Base-by-base conservation (phyloP, 106 monocot genomes). In the Dioscorea zingiberensis region DNA sequence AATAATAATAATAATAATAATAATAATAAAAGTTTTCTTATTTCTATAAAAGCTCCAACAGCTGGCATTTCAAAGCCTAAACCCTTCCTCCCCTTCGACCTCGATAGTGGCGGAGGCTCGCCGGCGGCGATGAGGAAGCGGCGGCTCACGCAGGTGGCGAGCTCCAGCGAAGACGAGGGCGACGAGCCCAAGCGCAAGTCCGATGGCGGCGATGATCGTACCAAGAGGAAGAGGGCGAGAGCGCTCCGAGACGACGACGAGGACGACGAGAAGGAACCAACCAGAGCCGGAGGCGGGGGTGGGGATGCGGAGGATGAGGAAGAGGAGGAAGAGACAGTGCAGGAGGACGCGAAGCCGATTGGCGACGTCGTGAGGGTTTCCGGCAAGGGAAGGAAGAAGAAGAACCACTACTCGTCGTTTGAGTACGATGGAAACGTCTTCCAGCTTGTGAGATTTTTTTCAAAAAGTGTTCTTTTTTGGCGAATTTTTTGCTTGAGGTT, bases 341-440 rank as follows among this genome's bases (percentile, higher is more conserved):
- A 69, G 44, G 78, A 77, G 51, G 80, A 82, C 24, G 82, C 95
- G 24, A 72, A 72, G 64, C 80, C 85, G 19, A 48, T 88, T 13
- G 95, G 95, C 14, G 85, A 81, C 1, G 67, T 68, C 13, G 11
- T 91, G 21, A 85, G 59, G 74, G 74, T 88, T 44, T 80, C 83
- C 1, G 95, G 95, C 10, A 91, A 81, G 60, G 95, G 95, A 26
- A 78, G 64, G 79, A 76, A 67, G 78, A 78, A 62, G 85, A 91
- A 85, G 76, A 83, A 67, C 28, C 88, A 97, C 70, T 91, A 78
- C 55, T 13, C 63, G 2, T 83, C 91, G 13, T 97, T 97, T 57
- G 95, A 97, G 77, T 77, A 79, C 65, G 91, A 97, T 27, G 88
- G 85, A 2, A 85, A 85, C 49, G 67, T 65, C 9, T 97, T 79